Base-by-base conservation (phyloP, 345 rosid species). In the Populus nigra region DNA sequence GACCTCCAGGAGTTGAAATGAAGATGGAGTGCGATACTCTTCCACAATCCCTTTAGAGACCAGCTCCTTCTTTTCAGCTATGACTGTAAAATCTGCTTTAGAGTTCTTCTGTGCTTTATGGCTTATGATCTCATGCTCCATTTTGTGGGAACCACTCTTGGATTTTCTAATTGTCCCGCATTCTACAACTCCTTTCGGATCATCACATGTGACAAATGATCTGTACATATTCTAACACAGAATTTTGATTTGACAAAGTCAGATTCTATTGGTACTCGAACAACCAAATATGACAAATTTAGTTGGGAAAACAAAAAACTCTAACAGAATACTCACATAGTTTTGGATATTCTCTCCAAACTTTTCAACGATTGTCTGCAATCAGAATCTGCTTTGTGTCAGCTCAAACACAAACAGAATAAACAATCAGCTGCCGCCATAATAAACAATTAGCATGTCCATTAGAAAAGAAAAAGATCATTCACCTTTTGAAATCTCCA, bases 131-230 rank as follows among this genome's bases (percentile, higher is more conserved):
- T 82, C 81, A 53, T 68, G 85, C 82, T 87, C 90, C 87, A 81
- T 85, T 74, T 81, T 91, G 31, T 43, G 84, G 68, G 82, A 80
- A 70, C 81, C 67, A 31, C 67, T 73, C 81, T 85, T 88, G 86
- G 88, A 87, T 86, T 79, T 92, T 86, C 89, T 91, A 63, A 92
- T 83, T 50, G 90, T 83, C 85, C 94, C 88, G 83, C 91, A 88
- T 71, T 95, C 98, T 7, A 93, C 93, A 59, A 92, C 94, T 65
- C 94, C 98, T 81, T 86, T 88, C 38, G 98, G 89, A 89, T 93
- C 99, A 82, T 90, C 91, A 76, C 99, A 95, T 36, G 87, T 88
- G 82, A 92, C 84, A 72, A 95, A 94, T 76, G 98, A 85, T 88
- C 92, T 92, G 78, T 91, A 96, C 99, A 96, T 96, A 77, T 87